A percentile compares a stretch with the other conserved stretches of the same genome.
phyloP scores from a whole-genome alignment of 2,329 filamentous ascomycete species.

The Herpotrichia juniperi region DNA sequence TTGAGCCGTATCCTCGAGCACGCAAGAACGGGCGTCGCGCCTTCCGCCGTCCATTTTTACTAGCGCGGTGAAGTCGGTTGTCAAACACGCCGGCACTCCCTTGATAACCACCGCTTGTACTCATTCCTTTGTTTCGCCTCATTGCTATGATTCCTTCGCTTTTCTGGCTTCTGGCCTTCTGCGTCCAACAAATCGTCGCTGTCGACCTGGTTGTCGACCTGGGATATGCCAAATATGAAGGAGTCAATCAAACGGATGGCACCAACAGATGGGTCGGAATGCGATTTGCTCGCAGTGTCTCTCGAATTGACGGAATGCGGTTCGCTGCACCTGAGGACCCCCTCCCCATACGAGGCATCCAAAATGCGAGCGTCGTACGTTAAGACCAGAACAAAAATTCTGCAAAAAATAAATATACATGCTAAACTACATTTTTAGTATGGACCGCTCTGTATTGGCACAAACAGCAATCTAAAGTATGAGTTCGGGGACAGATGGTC shows the following conservation, averaged over 20 bases:
- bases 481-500: slow-evolving; percentile 37
- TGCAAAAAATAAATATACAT: not conserved
- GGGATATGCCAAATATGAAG: slow-evolving; percentile 70
- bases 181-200: slow-evolving; percentile 33
- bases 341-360: slow-evolving; percentile 48
- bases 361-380: slow-evolving; percentile 54
- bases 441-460: slow-evolving; percentile 41
- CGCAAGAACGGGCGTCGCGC: not conserved
- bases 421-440: slow-evolving; percentile 28
- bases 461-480: slow-evolving; percentile 23
- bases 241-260: slow-evolving; percentile 60
- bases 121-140: not conserved
- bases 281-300: slow-evolving; percentile 63
- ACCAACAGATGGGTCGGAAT: slow-evolving; percentile 77
- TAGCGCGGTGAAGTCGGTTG: not conserved
- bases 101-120: not conserved
- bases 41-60: not conserved
- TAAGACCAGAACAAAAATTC: not conserved
- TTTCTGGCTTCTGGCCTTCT: slow-evolving; percentile 21
- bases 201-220: slow-evolving; percentile 62
- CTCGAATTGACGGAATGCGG: slow-evolving; percentile 48
- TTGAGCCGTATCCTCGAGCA: not conserved
- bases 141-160: slow-evolving; percentile 20
- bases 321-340: slow-evolving; percentile 74
- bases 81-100: not conserved